Percentiles rank a stretch among this genome's conserved stretches.
Evolutionary conservation across 805 yeast genomes (phyloP).

Genomic region (Cyberlindnera subsufficiens): DNA sequence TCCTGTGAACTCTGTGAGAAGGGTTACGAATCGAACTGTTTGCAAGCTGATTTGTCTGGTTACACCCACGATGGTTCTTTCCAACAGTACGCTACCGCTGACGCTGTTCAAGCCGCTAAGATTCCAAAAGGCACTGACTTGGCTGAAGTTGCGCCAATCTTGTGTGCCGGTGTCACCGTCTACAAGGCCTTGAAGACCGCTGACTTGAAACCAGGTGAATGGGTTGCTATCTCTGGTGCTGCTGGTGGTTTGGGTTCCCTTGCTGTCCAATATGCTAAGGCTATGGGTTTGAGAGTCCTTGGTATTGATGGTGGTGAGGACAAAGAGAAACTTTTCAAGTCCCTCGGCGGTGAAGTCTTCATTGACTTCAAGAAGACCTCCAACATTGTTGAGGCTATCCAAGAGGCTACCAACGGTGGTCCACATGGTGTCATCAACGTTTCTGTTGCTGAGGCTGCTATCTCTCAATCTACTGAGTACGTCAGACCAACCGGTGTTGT

Average conservation of each 20-base stretch:
- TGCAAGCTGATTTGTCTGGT: conserved; percentile 69
- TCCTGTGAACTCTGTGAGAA: conserved; percentile 69
- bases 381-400: conserved; percentile 50
- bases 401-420: conserved; percentile 61
- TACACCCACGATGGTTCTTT: conserved; percentile 88
- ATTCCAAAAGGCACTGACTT: conserved; percentile 72
- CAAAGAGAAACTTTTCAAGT: conserved; percentile 47
- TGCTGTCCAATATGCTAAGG: conserved; percentile 69
- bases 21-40: conserved; percentile 67
- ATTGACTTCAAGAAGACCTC: conserved; percentile 52
- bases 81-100: conserved; percentile 88
- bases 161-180: conserved; percentile 90
- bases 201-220: conserved; percentile 59
- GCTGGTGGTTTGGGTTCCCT: conserved; percentile 77
- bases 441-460: conserved; percentile 66
- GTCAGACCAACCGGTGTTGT: conserved; percentile 66
- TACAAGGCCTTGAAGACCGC: conserved; percentile 87
- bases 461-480: conserved; percentile 53
- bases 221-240: conserved; percentile 76
- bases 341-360: conserved; percentile 62
- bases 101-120: conserved; percentile 80
- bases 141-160: conserved; percentile 72
- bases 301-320: conserved; percentile 69
- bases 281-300: conserved; percentile 69
- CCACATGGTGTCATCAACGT: conserved; percentile 74